These are phyloP conservation scores for Dryadomyces quercus-mongolicae DNA, from an alignment of 2,329 filamentous ascomycete genomes.

Conservation along the genomic window DNA sequence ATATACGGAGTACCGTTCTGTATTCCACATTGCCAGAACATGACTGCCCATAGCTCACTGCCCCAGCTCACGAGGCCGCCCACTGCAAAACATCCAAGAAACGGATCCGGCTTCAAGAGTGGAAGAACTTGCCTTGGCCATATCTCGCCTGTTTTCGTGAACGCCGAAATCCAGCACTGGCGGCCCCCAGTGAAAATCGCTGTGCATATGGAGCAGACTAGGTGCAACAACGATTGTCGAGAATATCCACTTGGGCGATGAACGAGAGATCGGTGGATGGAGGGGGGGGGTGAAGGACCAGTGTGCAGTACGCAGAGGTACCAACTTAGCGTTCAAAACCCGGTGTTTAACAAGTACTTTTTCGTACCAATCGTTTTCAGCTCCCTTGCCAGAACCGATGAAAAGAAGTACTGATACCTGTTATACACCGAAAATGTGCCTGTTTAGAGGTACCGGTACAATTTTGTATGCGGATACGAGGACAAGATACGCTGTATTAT, in stretches of 20 bases:
- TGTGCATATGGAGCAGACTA: neutral
- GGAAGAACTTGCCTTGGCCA: neutral
- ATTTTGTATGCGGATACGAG: no score
- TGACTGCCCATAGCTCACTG: no score
- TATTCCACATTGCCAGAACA: no score
- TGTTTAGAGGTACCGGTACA: no score
- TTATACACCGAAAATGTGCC: no score
- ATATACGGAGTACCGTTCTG: no score
- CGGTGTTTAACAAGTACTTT: neutral
- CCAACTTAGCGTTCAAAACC: neutral
- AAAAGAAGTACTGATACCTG: no score
- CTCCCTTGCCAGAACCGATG: no score
- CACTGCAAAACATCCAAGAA: no score
- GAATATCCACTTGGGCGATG: constrained; percentile 1
- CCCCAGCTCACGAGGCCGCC: no score
- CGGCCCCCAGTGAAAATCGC: neutral
- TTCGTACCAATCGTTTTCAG: neutral
- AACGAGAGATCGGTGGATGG: neutral
- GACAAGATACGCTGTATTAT: no score
- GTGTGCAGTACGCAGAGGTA: neutral
- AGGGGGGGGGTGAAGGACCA: neutral
- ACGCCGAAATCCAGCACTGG: neutral
- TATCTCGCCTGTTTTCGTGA: neutral
- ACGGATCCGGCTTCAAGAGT: neutral
- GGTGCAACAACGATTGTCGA: neutral